Base-by-base conservation (phyloP, 1,284 basidiomycete genomes). In the Dichomitus squalens region DNA sequence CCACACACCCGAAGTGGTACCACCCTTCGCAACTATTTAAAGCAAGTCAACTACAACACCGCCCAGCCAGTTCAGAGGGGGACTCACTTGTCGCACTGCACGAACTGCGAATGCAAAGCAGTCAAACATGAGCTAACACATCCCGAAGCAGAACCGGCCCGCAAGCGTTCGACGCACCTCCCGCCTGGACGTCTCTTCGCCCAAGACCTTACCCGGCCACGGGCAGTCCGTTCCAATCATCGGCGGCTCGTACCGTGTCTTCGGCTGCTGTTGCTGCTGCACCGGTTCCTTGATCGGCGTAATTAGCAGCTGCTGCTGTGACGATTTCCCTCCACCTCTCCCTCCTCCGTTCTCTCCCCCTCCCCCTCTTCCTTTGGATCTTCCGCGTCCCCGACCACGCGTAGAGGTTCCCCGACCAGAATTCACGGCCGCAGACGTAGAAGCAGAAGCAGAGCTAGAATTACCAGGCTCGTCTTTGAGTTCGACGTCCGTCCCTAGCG, bases 1-100 rank as follows among this genome's bases (percentile, higher is more conserved):
- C 61, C 35, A 63, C 61, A 38, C 61, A 63, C 3, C 58, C 61
- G 11, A 60, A 63, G 38, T 63, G 61, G n/a, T 63, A 63, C 61
- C 61, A 63, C 6, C 51, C 59, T 27, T 63, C 53, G 33, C 61
- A 63, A n/a, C 61, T 63, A 21, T 31, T 2, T 3, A 4, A 18
- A 20, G 7, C 23, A 44, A 2, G 2, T 33, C 31, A 33, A 33
- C 7, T 6, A 33, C 31, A 12, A 33, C 12, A 7, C 23, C 4
- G 29, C 5, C 12, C 23, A 1, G 5, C 12, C 12, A 27, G 14
- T 16, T 18, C 3, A 16, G 7, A 2, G 7, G 1, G 4, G 7
- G 0, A 46, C 58, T 21, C 27, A 63, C 61, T 27, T 47, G 4
- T 63, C 61, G 18, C 61, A 63, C n/a, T 49, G 44, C 34, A 63